Evolutionary conservation across 352 stramenopile genomes (phyloP).

Genomic region (Globisporangium camurandrum): DNA sequence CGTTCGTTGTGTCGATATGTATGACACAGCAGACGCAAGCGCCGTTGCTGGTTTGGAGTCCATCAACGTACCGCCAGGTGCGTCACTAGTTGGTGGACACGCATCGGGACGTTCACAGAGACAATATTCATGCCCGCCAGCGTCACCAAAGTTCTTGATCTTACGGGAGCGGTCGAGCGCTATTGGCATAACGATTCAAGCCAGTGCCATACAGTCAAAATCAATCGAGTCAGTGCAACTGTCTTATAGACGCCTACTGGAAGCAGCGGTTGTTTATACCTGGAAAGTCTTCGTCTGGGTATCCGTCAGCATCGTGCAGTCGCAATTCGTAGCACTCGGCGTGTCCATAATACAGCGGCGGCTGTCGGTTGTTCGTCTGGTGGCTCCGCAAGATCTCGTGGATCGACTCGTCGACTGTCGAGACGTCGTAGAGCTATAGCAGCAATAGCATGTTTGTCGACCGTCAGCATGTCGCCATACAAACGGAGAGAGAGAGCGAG

Average conservation of each 20-base stretch:
- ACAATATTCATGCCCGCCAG: conserved; percentile 81
- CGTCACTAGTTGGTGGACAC: conserved; percentile 63
- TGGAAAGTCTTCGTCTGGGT: conserved; percentile 84
- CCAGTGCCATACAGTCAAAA: background rate
- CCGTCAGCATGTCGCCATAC: no score
- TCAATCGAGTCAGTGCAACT: background rate
- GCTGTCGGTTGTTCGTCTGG: conserved; percentile 51
- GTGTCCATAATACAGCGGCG: conserved; percentile 77
- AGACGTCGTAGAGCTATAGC: conserved; percentile 75
- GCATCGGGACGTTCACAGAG: conserved; percentile 80
- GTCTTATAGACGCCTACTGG: no score
- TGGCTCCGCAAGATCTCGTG: conserved; percentile 74
- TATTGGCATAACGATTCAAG: no score
- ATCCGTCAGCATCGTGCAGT: conserved; percentile 76
- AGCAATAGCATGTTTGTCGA: background rate
- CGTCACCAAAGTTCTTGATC: conserved; percentile 90
- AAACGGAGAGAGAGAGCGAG: no score
- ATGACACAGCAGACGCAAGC: no score
- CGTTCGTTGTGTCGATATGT: no score
- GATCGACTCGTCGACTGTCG: conserved; percentile 83
- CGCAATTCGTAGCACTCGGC: conserved; percentile 83
- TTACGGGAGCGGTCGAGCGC: conserved; percentile 78
- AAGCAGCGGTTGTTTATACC: conserved; percentile 26
- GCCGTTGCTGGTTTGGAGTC: background rate
- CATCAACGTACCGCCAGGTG: conserved; percentile 24